A percentile compares a stretch with the other conserved stretches of the same genome.
Conservation (phyloP, 345 rosid genomes). For the Hirschfeldia incana region DNA sequence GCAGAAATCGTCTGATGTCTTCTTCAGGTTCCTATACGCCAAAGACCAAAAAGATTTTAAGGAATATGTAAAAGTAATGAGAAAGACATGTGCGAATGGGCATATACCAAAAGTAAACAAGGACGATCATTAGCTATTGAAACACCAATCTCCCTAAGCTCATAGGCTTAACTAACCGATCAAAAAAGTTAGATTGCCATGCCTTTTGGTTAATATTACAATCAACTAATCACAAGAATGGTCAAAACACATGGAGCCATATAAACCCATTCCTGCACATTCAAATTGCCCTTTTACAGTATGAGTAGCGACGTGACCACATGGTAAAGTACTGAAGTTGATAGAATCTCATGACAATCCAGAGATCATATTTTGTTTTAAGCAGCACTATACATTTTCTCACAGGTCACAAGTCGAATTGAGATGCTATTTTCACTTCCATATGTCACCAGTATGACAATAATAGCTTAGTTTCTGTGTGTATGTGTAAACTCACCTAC, state of each 20-base stretch:
- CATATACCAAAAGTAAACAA: not conserved
- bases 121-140: not conserved
- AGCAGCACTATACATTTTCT: not conserved
- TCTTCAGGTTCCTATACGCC: conserved; percentile 13
- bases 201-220: not conserved
- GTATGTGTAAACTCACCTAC: conserved; percentile 21
- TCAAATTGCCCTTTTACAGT: conserved; percentile 7
- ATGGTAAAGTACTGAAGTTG: not conserved
- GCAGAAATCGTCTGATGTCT: not conserved
- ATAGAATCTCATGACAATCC: not conserved
- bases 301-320: not conserved
- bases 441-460: not conserved
- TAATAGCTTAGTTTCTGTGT: not conserved
- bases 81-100: not conserved
- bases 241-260: not conserved
- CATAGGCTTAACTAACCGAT: conserved; percentile 1
- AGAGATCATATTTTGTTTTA: not conserved
- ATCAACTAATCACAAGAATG: not conserved
- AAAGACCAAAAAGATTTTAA: not conserved
- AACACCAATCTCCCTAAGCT: not conserved
- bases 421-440: conserved; percentile 2
- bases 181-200: not conserved
- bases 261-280: conserved; percentile 2
- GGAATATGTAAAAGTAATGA: not conserved
- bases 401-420: not conserved